Evolutionary conservation across 2,329 filamentous ascomycete species (phyloP).

Genomic region (Tolypocladium pustulatum): DNA sequence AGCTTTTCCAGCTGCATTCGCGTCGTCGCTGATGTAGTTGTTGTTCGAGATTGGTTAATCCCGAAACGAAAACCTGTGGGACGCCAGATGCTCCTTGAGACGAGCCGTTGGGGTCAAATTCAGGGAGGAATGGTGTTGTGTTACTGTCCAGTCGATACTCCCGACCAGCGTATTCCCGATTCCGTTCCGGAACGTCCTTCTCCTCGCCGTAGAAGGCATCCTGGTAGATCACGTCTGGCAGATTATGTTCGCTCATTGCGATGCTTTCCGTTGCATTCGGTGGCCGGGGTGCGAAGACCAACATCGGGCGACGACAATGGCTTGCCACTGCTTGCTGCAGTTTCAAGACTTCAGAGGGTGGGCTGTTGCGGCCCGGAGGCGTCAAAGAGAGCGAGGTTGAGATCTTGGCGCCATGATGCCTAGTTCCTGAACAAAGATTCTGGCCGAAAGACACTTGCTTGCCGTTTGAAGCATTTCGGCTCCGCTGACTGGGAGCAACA

Average conservation of each 20-base stretch:
- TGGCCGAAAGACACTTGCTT: conserved; percentile 13
- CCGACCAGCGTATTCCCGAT: conserved; percentile 76
- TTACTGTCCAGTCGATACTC: conserved; percentile 71
- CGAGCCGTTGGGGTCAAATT: conserved; percentile 56
- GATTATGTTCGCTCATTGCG: conserved; percentile 12
- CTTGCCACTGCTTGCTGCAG: neutral
- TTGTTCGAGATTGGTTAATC: conserved; percentile 40
- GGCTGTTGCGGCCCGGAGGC: neutral
- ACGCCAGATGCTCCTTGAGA: conserved; percentile 46
- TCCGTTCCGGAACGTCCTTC: conserved; percentile 65
- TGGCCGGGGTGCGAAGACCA: conserved; percentile 18
- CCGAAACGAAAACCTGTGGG: conserved; percentile 32
- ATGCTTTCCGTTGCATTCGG: conserved; percentile 10
- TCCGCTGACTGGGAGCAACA: conserved; percentile 35
- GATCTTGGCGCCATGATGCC: neutral
- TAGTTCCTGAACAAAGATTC: neutral
- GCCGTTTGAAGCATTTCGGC: conserved; percentile 17
- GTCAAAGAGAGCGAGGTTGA: neutral
- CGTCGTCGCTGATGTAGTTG: conserved; percentile 34
- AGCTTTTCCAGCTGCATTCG: conserved; percentile 48
- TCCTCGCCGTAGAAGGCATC: conserved; percentile 80
- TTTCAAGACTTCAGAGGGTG: neutral
- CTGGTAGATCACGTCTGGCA: conserved; percentile 68
- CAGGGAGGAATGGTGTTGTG: conserved; percentile 67
- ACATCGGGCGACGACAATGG: conserved; percentile 1